Percentiles rank a stretch among this genome's conserved stretches.
These are phyloP conservation scores for Rusavskia elegans DNA, from an alignment of 495 filamentous ascomycete genomes.

Conservation along the genomic window DNA sequence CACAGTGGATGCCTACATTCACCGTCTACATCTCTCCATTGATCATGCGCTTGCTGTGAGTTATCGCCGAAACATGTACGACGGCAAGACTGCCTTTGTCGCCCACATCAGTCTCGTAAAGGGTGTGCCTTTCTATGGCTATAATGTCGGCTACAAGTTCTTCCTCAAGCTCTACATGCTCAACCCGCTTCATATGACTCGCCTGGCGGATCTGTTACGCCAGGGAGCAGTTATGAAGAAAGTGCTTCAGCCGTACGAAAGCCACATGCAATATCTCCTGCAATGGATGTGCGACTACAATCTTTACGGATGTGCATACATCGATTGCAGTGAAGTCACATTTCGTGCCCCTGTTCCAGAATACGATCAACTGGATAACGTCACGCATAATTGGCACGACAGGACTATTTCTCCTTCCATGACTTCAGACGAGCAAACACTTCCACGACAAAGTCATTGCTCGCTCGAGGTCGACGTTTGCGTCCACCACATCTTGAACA, in stretches of 20 bases:
- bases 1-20: constrained; percentile 53
- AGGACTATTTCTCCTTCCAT: constrained; percentile 38
- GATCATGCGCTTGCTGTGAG: constrained; percentile 71
- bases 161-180: constrained; percentile 91
- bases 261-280: constrained; percentile 74
- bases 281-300: constrained; percentile 99
- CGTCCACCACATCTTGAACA: constrained; percentile 77
- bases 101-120: constrained; percentile 85
- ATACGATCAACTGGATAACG: constrained; percentile 37
- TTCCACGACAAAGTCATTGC: constrained; percentile 74
- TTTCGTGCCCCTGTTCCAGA: constrained; percentile 69
- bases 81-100: constrained; percentile 56
- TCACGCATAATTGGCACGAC: constrained; percentile 64
- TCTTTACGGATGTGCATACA: constrained; percentile 80
- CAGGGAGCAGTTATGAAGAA: constrained; percentile 74
- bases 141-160: constrained; percentile 76
- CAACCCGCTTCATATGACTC: constrained; percentile 65
- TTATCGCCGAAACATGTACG: constrained; percentile 58
- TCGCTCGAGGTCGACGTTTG: constrained; percentile 77
- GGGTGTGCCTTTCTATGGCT: constrained; percentile 90
- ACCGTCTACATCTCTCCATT: constrained; percentile 59
- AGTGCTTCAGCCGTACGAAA: constrained; percentile 80
- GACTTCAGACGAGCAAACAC: constrained; percentile 40
- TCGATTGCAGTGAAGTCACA: constrained; percentile 48
- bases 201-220: constrained; percentile 68